Evolutionary conservation across 164 flowering plant species (phyloP).

Genomic region (Nymphaea colorata): DNA sequence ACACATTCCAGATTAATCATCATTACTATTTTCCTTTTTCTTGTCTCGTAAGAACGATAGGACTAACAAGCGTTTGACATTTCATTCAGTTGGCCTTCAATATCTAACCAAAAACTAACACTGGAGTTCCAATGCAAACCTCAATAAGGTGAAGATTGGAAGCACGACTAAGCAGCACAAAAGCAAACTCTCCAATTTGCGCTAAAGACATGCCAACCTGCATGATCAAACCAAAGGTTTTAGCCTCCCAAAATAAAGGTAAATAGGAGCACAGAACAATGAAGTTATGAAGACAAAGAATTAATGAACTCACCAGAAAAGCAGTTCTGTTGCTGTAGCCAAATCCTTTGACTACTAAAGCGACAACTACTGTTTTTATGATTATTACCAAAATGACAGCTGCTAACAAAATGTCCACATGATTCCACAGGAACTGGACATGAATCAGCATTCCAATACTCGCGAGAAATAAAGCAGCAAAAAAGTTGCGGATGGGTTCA

Average conservation of each 20-base stretch:
- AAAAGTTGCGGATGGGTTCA: constrained; percentile 93
- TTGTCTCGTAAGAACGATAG: too few species aligned
- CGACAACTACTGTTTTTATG: constrained; percentile 59
- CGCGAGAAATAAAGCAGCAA: constrained; percentile 96
- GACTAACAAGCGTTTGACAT: too few species aligned
- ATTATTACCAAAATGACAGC: constrained; percentile 79
- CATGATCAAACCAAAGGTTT: not conserved
- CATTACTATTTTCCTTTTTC: too few species aligned
- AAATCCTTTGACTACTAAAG: constrained; percentile 79
- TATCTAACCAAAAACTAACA: too few species aligned
- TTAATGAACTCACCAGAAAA: constrained; percentile 44
- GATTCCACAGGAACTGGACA: constrained; percentile 95
- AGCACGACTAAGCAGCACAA: constrained; percentile 95
- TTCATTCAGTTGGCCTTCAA: too few species aligned
- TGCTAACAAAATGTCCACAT: constrained; percentile 86
- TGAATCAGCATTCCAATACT: constrained; percentile 97
- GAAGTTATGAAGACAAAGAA: not conserved
- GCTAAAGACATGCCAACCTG: constrained; percentile 98
- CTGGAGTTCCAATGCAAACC: constrained; percentile 26
- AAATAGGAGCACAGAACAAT: not conserved
- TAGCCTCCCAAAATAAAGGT: not conserved
- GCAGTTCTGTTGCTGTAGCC: constrained; percentile 79
- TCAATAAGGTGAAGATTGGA: constrained; percentile 91
- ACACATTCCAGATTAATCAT: too few species aligned
- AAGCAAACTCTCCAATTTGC: constrained; percentile 96